Evolutionary conservation across 2,329 filamentous ascomycete genomes (phyloP).

Genomic region (Sclerotinia minor): DNA sequence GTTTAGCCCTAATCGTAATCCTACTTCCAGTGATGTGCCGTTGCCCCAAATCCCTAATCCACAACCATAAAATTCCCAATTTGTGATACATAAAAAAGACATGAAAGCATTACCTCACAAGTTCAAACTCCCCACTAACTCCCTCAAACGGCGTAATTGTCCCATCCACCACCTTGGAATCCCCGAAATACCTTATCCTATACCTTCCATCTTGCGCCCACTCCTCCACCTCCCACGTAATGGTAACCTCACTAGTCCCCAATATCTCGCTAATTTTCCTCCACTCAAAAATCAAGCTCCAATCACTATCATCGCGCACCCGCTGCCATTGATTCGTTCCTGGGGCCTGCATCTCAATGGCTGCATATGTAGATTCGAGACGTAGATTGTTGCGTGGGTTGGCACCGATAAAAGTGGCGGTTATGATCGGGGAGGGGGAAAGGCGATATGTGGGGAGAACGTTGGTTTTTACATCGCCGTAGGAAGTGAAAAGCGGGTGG

Average conservation of each 20-base stretch:
- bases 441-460: constrained; percentile 55
- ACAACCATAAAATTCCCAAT: not conserved
- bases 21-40: not conserved
- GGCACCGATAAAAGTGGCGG: constrained; percentile 75
- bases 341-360: constrained; percentile 64
- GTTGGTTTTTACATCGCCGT: constrained; percentile 65
- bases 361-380: constrained; percentile 74
- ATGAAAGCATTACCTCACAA: not conserved
- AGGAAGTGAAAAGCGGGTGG: constrained; percentile 63
- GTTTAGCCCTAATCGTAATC: not conserved
- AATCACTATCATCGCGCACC: constrained; percentile 75
- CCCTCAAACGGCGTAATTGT: constrained; percentile 69
- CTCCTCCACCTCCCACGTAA: constrained; percentile 76
- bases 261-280: constrained; percentile 66
- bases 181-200: constrained; percentile 79
- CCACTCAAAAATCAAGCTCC: constrained; percentile 82
- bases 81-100: not conserved
- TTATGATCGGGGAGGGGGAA: constrained; percentile 57
- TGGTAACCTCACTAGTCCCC: constrained; percentile 74
- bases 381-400: constrained; percentile 88
- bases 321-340: constrained; percentile 57
- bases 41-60: not conserved
- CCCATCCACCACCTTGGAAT: constrained; percentile 66
- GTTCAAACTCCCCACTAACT: constrained; percentile 55
- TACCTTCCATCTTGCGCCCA: constrained; percentile 66